Evolutionary conservation across 495 filamentous ascomycete species (phyloP).

Genomic region (Xylaria grammica): DNA sequence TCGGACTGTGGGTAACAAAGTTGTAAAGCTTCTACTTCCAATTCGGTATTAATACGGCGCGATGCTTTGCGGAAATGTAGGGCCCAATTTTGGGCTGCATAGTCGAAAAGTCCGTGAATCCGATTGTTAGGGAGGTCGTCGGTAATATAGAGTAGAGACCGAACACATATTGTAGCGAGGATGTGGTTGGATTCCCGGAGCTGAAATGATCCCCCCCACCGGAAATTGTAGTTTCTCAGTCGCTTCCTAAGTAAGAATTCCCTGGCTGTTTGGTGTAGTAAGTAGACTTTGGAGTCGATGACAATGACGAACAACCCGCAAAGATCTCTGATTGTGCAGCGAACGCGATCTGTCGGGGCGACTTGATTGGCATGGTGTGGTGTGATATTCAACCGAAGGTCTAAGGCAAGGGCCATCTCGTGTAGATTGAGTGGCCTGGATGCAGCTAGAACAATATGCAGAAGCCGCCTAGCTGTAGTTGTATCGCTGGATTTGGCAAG

Average conservation of each 20-base stretch:
- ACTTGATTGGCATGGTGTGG: not conserved
- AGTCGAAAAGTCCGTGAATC: not conserved
- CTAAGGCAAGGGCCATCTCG: not conserved
- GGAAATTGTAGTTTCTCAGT: not conserved
- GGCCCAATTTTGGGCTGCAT: not conserved
- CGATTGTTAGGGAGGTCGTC: not conserved
- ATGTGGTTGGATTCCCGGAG: not conserved
- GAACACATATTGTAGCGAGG: not conserved
- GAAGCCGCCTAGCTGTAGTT: not conserved
- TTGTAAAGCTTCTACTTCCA: not conserved
- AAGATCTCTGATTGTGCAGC: not conserved
- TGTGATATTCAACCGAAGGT: not conserved
- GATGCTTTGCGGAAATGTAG: not conserved
- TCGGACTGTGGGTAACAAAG: not conserved
- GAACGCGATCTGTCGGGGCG: not conserved
- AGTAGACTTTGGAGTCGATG: not conserved
- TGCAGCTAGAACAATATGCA: not conserved
- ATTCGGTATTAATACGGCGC: not conserved
- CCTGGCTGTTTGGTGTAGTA: not conserved
- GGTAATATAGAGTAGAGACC: not conserved
- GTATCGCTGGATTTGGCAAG: not conserved
- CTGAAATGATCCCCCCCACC: not conserved
- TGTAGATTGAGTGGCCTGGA: not conserved
- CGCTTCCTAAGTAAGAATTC: not conserved
- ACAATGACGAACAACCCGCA: not conserved